Conservation (phyloP, 148 eudicot species). For the Diospyros lotus region DNA sequence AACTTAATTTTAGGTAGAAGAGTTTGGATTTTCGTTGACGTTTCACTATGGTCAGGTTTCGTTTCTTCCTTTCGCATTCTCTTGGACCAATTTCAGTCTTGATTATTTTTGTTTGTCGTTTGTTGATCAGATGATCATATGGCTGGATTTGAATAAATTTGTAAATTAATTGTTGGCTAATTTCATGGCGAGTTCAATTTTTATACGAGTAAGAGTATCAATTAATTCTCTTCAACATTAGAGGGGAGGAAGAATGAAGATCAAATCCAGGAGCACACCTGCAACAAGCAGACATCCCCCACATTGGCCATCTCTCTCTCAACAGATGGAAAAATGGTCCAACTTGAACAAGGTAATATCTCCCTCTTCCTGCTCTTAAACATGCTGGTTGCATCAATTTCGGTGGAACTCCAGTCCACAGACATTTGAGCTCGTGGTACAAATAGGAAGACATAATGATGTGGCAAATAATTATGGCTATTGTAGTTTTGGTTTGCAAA, state of each 20-base stretch:
- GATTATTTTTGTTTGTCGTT: background rate
- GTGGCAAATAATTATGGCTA: background rate
- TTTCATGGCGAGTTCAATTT: background rate
- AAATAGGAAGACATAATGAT: too few species aligned
- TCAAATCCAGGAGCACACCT: background rate
- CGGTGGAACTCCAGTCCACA: background rate
- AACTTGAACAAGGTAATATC: too few species aligned
- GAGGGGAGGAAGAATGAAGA: background rate
- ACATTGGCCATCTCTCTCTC: background rate
- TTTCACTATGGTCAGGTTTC: slow-evolving; percentile 2
- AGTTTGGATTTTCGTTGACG: slow-evolving; percentile 13
- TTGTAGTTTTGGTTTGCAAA: background rate
- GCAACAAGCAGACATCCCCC: background rate
- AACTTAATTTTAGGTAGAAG: slow-evolving; percentile 3
- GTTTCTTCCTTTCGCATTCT: background rate
- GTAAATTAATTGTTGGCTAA: slow-evolving; percentile 6
- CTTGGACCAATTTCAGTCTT: background rate
- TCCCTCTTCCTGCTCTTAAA: background rate
- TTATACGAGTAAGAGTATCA: slow-evolving; percentile 4
- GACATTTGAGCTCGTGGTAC: too few species aligned
- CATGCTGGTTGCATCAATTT: background rate
- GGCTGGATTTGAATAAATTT: background rate
- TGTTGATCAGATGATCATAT: slow-evolving; percentile 5
- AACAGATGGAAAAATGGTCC: background rate
- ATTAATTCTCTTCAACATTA: background rate